Base-by-base conservation (phyloP, 1,284 basidiomycete genomes). In the Trametes hirsuta region DNA sequence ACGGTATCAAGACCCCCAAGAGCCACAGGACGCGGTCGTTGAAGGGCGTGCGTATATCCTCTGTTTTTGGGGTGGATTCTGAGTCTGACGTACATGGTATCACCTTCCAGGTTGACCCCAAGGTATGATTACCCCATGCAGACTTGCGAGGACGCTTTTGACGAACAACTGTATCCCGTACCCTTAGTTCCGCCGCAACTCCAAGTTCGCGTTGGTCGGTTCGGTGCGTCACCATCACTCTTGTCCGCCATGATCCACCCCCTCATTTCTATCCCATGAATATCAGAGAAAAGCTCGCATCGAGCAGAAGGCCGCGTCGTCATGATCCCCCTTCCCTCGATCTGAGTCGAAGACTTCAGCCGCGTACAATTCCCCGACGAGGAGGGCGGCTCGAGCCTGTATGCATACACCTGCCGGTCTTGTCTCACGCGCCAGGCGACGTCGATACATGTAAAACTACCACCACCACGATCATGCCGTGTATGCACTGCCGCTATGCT, bases 1-100 rank as follows among this genome's bases (percentile, higher is more conserved):
- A 99, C 84, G 97, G 95, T 76, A 96, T 97, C 83, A 94, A 90
- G 81, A 87, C 82, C 77, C 89, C 92, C 59, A 80, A 84, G 77
- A 85, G 86, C 67, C 83, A 87, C 77, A 80, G 89, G 75, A 89
- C 93, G 74, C 86, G 90, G 67, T 96, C 93, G 59, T 76, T 94
- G 82, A 95, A 90, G 82, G 96, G 96, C 85, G 97, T 94, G 83
- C 68, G 90, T 89, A 6, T 41, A 24, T 57, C 35, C 14, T 14
- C 18, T 35, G 36, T 42, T 51, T 51, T 36, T 18, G 11, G 40
- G 50, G 48, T 49, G 59, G 15, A 68, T 45, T 62, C 15, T 10
- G 10, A 35, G 59, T 34, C 66, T 15, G 30, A 30, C 30, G 8
- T 8, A 8, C 30, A 8, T 4, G 30, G 8, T 2, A 57, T 21